phyloP scores from a whole-genome alignment of 164 flowering plant genomes.

The Houttuynia cordata region DNA sequence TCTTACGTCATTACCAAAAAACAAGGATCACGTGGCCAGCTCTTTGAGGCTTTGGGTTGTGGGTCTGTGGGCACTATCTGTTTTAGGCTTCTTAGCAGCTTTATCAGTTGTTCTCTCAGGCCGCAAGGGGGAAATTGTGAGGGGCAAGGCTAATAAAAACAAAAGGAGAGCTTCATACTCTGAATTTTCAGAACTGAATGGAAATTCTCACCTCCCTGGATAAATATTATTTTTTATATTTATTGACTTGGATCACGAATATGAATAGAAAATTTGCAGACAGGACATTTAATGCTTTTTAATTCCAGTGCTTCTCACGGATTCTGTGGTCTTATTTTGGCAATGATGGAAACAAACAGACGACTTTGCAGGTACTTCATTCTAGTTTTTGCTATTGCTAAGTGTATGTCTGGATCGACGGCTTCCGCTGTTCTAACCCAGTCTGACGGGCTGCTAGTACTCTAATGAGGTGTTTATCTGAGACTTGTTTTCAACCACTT shows the following conservation, averaged over 20 bases:
- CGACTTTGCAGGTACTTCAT: neutral
- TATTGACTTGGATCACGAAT: neutral
- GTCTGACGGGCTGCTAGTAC: no score
- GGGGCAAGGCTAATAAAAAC: slow-evolving; percentile 33
- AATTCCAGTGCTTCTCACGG: neutral
- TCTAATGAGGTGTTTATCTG: no score
- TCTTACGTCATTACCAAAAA: slow-evolving; percentile 11
- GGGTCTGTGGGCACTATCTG: slow-evolving; percentile 48
- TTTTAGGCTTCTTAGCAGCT: slow-evolving; percentile 46
- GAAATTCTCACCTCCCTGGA: slow-evolving; percentile 1
- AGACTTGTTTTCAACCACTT: neutral
- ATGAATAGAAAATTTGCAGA: neutral
- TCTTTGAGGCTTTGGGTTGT: slow-evolving; percentile 53
- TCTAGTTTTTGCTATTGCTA: neutral
- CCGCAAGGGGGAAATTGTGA: slow-evolving; percentile 29
- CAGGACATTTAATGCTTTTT: neutral
- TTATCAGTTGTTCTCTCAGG: slow-evolving; percentile 27
- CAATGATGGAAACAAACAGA: neutral
- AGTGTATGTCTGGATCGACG: neutral
- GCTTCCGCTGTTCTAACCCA: neutral
- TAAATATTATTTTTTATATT: neutral
- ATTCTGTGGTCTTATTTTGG: neutral
- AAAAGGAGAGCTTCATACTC: slow-evolving; percentile 50
- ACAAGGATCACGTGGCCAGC: slow-evolving; percentile 18
- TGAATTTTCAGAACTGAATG: slow-evolving; percentile 28